Evolutionary conservation across 257 asterid genomes (phyloP), one percentile per base, ranked within the genome.

Genomic region (Gentiana dahurica): DNA sequence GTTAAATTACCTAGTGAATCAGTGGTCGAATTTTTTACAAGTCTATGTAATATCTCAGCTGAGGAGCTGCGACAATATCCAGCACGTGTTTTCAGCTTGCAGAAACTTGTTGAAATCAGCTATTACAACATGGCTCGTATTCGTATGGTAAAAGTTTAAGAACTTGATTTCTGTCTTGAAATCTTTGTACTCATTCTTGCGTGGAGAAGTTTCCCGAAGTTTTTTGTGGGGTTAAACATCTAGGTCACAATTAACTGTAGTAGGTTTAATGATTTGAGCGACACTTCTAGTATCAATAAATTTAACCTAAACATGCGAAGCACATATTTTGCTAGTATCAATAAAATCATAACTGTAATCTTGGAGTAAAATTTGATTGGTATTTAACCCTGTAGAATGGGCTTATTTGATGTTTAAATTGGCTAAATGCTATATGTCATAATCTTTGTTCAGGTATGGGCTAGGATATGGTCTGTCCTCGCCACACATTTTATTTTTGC

Each of bases 71-170:
- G 87, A 72, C 99, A 92, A 68, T 62, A 63, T 59, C 99, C 99
- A 43, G 91, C 99, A 46, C 97, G 99, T 53, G 95, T 92, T 65
- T 92, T 83, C 75, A 75, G 99, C 83, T 72, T 92, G 91, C 99
- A 92, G 68, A 92, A 88, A 75, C 95, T 92, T 66, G 99, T 92
- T 55, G 99, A 92, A 74, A 88, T 92, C 54, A 92, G 99, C 86
- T 92, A 92, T 71, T 92, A 92, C 77, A 92, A 92, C 64, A 88
- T 88, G 95, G 87, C 94, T 73, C 99, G 99, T 57, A 92, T 92
- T 66, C 82, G 97, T 62, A 77, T 92, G 99, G 99, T 92, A 92
- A 88, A 61, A 63, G 53, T 77, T 67, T 63, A 55, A 56, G 61
- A 74, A 34, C 58, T 37, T 47, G 36, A 34, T 36, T 55, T 49